A percentile compares a stretch with the other conserved stretches of the same genome.
Conservation (phyloP, 768 basidiomycete species). For the Russula virescens region DNA sequence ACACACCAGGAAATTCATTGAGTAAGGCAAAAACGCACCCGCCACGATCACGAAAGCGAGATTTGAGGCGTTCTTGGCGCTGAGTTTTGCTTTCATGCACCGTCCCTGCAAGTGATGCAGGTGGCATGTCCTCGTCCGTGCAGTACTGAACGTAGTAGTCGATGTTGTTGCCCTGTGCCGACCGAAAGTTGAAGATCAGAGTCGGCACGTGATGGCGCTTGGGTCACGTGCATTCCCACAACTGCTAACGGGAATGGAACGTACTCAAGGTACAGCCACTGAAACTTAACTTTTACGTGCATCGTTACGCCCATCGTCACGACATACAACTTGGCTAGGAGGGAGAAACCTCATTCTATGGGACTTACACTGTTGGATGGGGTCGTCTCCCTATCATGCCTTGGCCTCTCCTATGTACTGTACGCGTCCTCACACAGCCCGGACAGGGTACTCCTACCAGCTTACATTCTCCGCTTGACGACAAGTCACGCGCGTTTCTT, state of each 20-base stretch:
- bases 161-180: no score
- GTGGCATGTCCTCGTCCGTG: not conserved
- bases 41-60: conserved; percentile 57
- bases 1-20: not conserved
- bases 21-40: conserved; percentile 27
- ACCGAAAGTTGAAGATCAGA: no score
- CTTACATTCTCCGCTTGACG: not conserved
- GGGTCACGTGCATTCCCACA: not conserved
- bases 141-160: not conserved
- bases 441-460: not conserved
- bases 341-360: no score
- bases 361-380: not conserved
- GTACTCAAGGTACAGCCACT: no score
- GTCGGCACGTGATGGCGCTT: conserved; percentile 1
- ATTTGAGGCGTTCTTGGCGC: conserved; percentile 56
- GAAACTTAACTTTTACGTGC: no score
- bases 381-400: not conserved
- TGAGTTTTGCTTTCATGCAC: conserved; percentile 58
- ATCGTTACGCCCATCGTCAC: no score
- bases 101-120: conserved; percentile 26
- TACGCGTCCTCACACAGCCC: not conserved
- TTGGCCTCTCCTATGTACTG: not conserved
- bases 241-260: no score
- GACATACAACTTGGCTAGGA: no score
- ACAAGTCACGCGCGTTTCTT: not conserved